A percentile compares a stretch with the other conserved stretches of the same genome.
phyloP scores from a whole-genome alignment of 2,329 filamentous ascomycete genomes.

The Hypoxylon sp. region DNA sequence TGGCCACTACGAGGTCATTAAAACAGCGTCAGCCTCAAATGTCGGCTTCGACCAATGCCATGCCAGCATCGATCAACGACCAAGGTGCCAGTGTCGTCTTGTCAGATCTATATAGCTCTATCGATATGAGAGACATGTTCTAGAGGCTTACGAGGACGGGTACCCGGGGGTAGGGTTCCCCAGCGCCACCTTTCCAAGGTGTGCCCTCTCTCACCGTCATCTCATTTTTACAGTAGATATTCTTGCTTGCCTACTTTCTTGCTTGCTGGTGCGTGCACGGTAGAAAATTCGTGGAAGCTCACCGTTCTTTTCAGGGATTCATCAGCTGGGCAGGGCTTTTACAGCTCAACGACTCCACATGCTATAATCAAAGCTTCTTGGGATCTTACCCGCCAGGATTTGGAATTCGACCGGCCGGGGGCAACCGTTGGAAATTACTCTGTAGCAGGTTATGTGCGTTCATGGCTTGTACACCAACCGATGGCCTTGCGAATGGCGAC shows the following conservation, averaged over 20 bases:
- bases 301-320: slow-evolving; percentile 29
- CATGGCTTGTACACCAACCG: not conserved
- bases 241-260: too few species aligned
- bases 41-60: slow-evolving; percentile 6
- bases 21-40: slow-evolving; percentile 29
- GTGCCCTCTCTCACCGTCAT: slow-evolving; percentile 15
- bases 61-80: slow-evolving; percentile 18
- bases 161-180: slow-evolving; percentile 7
- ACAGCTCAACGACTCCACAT: slow-evolving; percentile 19
- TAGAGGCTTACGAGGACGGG: slow-evolving; percentile 4
- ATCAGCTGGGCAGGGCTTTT: slow-evolving; percentile 32
- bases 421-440: not conserved
- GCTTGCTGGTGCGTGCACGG: slow-evolving; percentile 4
- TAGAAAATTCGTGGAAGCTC: slow-evolving; percentile 15
- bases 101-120: slow-evolving; percentile 20
- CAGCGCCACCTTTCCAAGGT: slow-evolving; percentile 2
- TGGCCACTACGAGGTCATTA: slow-evolving; percentile 6
- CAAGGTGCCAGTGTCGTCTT: slow-evolving; percentile 6
- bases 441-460: slow-evolving; percentile 2
- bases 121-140: slow-evolving; percentile 1
- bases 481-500: not conserved
- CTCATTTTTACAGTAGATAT: too few species aligned
- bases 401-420: slow-evolving; percentile 9
- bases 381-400: slow-evolving; percentile 9
- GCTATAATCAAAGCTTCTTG: slow-evolving; percentile 18